Percentiles rank a stretch among this genome's conserved stretches.
phyloP scores from a whole-genome alignment of 257 asterid species.

The Penstemon eatonii region DNA sequence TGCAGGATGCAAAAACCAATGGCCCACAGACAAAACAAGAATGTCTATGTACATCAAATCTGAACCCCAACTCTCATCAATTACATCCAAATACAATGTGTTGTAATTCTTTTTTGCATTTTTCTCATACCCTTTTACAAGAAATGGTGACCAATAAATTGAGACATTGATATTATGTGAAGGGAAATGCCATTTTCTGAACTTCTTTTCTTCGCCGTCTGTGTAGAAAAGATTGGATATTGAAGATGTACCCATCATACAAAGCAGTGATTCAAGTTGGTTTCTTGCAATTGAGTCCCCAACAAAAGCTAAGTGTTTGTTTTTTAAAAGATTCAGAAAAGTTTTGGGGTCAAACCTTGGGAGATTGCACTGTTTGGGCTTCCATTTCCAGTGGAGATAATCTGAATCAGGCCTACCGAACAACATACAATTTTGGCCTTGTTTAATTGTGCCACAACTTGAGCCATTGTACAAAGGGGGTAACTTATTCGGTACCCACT shows the following conservation, averaged over 20 bases:
- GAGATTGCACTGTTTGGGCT: slow-evolving; percentile 59
- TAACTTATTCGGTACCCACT: slow-evolving; percentile 45
- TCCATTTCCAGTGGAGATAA: slow-evolving; percentile 77
- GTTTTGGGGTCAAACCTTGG: slow-evolving; percentile 55
- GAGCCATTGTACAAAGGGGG: slow-evolving; percentile 69
- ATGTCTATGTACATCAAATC: slow-evolving; percentile 49
- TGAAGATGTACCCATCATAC: slow-evolving; percentile 52
- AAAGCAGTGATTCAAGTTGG: slow-evolving; percentile 74
- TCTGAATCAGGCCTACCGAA: slow-evolving; percentile 66
- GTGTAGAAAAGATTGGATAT: slow-evolving; percentile 49
- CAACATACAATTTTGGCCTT: slow-evolving; percentile 66
- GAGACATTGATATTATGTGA: slow-evolving; percentile 51
- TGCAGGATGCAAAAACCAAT: slow-evolving; percentile 67
- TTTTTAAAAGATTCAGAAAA: slow-evolving; percentile 50
- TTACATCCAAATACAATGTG: slow-evolving; percentile 45
- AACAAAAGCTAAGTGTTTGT: slow-evolving; percentile 74
- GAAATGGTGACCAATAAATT: slow-evolving; percentile 82
- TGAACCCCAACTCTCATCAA: slow-evolving; percentile 62
- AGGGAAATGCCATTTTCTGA: slow-evolving; percentile 61
- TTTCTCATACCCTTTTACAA: slow-evolving; percentile 69
- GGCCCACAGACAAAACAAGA: slow-evolving; percentile 63
- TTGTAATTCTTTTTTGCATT: slow-evolving; percentile 34
- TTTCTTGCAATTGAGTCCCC: slow-evolving; percentile 89
- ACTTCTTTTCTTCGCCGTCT: slow-evolving; percentile 57
- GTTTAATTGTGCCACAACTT: slow-evolving; percentile 61